phyloP scores from a whole-genome alignment of 1,284 basidiomycete genomes.

The Bothia castanella region DNA sequence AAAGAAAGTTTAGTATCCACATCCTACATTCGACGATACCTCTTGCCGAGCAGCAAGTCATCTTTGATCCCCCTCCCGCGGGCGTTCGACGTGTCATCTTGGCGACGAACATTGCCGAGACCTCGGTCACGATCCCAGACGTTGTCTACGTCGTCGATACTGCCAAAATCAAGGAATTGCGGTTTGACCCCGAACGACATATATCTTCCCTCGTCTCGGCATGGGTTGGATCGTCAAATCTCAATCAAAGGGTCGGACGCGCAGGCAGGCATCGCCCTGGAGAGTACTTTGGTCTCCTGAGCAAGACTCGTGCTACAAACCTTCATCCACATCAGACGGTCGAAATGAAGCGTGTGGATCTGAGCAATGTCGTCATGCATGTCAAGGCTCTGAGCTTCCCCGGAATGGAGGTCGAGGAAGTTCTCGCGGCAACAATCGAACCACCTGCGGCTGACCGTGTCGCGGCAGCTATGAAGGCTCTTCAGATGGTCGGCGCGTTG shows the following conservation, averaged over 20 bases:
- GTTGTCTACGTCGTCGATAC: conserved; percentile 94
- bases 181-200: conserved; percentile 88
- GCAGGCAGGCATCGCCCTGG: conserved; percentile 91
- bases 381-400: conserved; percentile 96
- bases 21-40: conserved; percentile 91
- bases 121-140: conserved; percentile 93
- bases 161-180: conserved; percentile 86
- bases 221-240: conserved; percentile 91
- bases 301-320: conserved; percentile 57
- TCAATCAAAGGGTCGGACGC: conserved; percentile 91
- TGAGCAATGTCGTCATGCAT: conserved; percentile 93
- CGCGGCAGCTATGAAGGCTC: conserved; percentile 73
- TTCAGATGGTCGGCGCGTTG: conserved; percentile 87
- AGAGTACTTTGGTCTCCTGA: conserved; percentile 87
- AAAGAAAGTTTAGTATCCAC: conserved; percentile 70
- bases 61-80: conserved; percentile 77
- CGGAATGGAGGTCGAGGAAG: conserved; percentile 83
- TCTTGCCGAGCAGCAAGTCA: conserved; percentile 83
- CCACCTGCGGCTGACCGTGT: conserved; percentile 83
- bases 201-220: conserved; percentile 85
- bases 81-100: conserved; percentile 87
- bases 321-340: conserved; percentile 86
- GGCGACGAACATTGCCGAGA: conserved; percentile 96
- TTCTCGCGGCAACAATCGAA: conserved; percentile 84
- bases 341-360: conserved; percentile 93